phyloP scores from a whole-genome alignment of 768 basidiomycete genomes.

The Tulasnella sp. region DNA sequence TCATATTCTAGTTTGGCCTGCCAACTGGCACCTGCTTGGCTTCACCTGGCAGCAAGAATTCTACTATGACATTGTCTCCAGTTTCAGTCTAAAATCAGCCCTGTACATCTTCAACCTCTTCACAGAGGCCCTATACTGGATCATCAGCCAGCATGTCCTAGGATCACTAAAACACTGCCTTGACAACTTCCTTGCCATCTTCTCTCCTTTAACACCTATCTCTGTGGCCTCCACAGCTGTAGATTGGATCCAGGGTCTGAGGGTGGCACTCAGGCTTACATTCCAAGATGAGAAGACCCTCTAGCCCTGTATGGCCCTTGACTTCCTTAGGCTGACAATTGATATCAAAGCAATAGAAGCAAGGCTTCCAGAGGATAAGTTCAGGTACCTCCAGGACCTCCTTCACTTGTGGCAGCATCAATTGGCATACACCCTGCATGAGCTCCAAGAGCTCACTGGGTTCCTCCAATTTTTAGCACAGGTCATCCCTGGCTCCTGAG shows the following conservation, averaged over 20 bases:
- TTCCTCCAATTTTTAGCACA: slow-evolving; percentile 29
- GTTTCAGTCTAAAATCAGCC: slow-evolving; percentile 28
- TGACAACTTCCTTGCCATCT: slow-evolving; percentile 28
- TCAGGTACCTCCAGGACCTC: not conserved
- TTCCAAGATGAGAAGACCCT: slow-evolving; percentile 26
- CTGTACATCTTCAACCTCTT: slow-evolving; percentile 35
- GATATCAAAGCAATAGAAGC: not conserved
- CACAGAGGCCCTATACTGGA: slow-evolving; percentile 34
- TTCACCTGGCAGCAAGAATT: slow-evolving; percentile 25
- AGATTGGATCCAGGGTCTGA: slow-evolving; percentile 27
- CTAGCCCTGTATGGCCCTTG: slow-evolving; percentile 17
- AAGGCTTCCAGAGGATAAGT: not conserved
- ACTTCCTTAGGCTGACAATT: slow-evolving; percentile 20
- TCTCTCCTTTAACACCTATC: slow-evolving; percentile 5
- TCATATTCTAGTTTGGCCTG: slow-evolving; percentile 27
- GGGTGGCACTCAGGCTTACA: slow-evolving; percentile 24
- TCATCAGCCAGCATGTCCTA: slow-evolving; percentile 29
- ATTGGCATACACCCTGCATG: slow-evolving; percentile 23
- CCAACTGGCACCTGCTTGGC: slow-evolving; percentile 29
- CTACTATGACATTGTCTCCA: slow-evolving; percentile 27
- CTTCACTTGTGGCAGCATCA: slow-evolving; percentile 5
- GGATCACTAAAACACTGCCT: slow-evolving; percentile 28
- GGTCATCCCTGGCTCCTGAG: slow-evolving; percentile 26
- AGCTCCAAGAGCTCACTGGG: slow-evolving; percentile 28
- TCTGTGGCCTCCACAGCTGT: slow-evolving; percentile 18